Conservation (phyloP, 164 flowering plant species). For the Tetrastigma voinierianum region DNA sequence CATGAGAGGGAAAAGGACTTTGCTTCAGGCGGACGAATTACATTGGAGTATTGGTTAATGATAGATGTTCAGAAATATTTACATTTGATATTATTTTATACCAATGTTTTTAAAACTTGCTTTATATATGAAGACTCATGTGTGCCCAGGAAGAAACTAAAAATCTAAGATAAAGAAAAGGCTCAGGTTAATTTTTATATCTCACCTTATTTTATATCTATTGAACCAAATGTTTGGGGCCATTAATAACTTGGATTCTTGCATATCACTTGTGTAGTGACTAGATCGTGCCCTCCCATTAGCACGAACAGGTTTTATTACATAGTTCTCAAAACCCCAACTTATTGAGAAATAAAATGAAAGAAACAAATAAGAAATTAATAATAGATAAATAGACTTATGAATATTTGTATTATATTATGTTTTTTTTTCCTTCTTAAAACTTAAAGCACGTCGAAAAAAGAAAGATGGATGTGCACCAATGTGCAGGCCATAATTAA, state of each 20-base stretch:
- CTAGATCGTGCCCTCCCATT: background rate
- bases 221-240: background rate
- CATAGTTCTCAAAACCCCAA: too few relatives aligned
- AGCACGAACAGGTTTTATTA: background rate
- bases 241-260: background rate
- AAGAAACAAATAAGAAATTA: too few relatives aligned
- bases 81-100: background rate
- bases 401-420: too few relatives aligned
- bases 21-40: slow-evolving; percentile 69
- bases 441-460: too few relatives aligned
- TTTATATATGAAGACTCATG: slow-evolving; percentile 49
- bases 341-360: too few relatives aligned
- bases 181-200: slow-evolving; percentile 29
- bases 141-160: slow-evolving; percentile 66
- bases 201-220: background rate
- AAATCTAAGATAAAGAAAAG: slow-evolving; percentile 52
- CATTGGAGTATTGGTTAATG: slow-evolving; percentile 55
- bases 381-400: too few relatives aligned
- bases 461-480: too few relatives aligned
- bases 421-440: too few relatives aligned
- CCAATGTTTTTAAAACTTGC: background rate
- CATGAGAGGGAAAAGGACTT: slow-evolving; percentile 79
- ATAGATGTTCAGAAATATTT: background rate
- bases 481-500: too few relatives aligned
- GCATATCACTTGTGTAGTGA: slow-evolving; percentile 1